Conservation (phyloP, 345 rosid species). For the Euphorbia tirucalli region DNA sequence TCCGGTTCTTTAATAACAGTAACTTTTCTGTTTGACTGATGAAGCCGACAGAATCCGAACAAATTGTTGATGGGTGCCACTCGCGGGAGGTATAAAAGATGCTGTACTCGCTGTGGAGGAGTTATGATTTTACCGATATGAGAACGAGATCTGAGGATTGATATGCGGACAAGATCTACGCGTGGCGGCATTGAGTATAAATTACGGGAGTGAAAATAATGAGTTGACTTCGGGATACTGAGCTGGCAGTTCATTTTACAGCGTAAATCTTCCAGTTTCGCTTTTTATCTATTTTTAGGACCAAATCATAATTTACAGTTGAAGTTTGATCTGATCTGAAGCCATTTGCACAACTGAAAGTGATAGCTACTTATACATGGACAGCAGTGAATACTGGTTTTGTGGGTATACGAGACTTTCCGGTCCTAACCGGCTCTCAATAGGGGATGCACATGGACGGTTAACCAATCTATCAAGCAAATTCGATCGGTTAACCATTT, state of each 20-base stretch:
- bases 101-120: not conserved
- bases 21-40: not conserved
- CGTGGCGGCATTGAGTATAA: not conserved
- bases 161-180: not conserved
- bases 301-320: no score
- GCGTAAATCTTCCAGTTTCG: not conserved
- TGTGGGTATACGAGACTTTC: no score
- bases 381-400: no score
- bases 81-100: not conserved
- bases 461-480: no score
- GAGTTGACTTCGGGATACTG: not conserved
- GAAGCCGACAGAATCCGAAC: slow-evolving; percentile 10
- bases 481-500: no score
- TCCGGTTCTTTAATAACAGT: not conserved
- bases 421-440: no score
- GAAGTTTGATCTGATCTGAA: no score
- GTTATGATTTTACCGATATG: not conserved
- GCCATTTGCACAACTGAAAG: no score
- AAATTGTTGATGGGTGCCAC: not conserved
- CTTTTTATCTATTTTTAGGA: no score
- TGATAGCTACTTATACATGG: no score
- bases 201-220: not conserved
- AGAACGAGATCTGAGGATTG: not conserved
- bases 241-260: not conserved
- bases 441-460: no score